Evolutionary conservation across 495 filamentous ascomycete species (phyloP).

Genomic region (Neurospora sp.): DNA sequence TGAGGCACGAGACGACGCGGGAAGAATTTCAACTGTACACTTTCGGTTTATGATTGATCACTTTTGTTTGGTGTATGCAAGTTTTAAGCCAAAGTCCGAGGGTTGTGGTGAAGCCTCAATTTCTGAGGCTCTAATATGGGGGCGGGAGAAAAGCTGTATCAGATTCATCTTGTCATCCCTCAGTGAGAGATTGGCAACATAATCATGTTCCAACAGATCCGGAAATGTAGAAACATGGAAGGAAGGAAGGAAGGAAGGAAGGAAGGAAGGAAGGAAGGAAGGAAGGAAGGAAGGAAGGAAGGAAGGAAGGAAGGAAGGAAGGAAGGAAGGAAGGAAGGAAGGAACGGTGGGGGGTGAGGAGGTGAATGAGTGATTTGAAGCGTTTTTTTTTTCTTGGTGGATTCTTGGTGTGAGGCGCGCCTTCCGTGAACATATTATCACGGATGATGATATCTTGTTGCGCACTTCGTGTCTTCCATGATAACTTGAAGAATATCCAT

Average conservation of each 20-base stretch:
- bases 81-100: neutral
- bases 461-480: neutral
- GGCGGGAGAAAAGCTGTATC: neutral
- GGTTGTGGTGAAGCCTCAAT: neutral
- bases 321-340: neutral
- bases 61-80: neutral
- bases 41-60: neutral
- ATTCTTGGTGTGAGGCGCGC: neutral
- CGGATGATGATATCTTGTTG: neutral
- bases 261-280: neutral
- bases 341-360: neutral
- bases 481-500: neutral
- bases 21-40: neutral
- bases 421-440: neutral
- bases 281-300: neutral
- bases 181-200: neutral
- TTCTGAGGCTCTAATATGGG: neutral
- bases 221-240: neutral
- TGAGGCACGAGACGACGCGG: neutral
- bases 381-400: neutral
- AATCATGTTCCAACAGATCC: neutral
- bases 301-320: neutral
- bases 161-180: neutral
- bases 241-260: neutral
- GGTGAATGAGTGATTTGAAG: neutral